Conservation (phyloP, 176 grass and related monocot genomes). For the Ampelocalamus luodianensis region DNA sequence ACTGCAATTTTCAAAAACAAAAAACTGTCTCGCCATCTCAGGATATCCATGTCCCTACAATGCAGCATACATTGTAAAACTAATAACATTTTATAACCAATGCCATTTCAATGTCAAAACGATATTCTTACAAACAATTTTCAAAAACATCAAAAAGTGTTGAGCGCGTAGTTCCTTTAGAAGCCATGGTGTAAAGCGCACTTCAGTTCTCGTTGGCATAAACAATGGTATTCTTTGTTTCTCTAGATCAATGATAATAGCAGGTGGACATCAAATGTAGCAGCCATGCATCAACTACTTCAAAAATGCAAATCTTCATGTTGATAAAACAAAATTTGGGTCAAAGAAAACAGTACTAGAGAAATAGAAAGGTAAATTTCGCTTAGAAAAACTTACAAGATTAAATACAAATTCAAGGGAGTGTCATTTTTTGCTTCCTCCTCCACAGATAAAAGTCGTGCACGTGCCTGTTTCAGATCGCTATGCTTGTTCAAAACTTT, state of each 20-base stretch:
- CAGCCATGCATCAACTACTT: background rate
- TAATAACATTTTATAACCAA: background rate
- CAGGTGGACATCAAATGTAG: conserved; percentile 33
- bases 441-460: conserved; percentile 68
- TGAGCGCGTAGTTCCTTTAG: background rate
- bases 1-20: background rate
- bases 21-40: background rate
- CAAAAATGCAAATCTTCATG: conserved; percentile 3
- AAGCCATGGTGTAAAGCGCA: background rate
- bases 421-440: conserved; percentile 72
- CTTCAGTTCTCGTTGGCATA: conserved; percentile 11
- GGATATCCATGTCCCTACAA: background rate
- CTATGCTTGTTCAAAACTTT: conserved; percentile 61
- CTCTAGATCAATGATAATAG: background rate
- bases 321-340: conserved; percentile 3
- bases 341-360: conserved; percentile 16
- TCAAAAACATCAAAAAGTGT: conserved; percentile 7
- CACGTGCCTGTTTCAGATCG: conserved; percentile 65
- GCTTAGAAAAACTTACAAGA: conserved; percentile 79
- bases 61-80: background rate
- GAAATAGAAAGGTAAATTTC: conserved; percentile 32
- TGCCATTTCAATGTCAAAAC: background rate
- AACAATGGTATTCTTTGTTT: conserved; percentile 2
- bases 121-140: conserved; percentile 17
- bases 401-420: conserved; percentile 85